Evolutionary conservation across 1,139 yeast species (phyloP).

Genomic region (Geotrichum fermentans): DNA sequence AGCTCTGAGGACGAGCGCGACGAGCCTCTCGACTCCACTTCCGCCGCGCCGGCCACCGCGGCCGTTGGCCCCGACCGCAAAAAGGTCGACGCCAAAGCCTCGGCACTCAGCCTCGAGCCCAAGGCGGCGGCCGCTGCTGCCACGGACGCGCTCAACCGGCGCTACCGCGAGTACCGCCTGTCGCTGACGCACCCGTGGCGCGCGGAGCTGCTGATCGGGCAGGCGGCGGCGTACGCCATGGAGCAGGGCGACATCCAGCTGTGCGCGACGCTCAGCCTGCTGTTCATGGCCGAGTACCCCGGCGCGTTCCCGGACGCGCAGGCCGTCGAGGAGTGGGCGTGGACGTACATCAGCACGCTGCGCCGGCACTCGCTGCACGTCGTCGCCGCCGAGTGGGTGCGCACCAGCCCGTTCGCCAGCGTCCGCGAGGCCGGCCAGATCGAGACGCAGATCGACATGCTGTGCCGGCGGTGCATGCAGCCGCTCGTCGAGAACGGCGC

Average conservation of each 20-base stretch:
- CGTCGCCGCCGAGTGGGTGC: conserved; percentile 54
- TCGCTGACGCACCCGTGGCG: conserved; percentile 47
- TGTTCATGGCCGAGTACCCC: conserved; percentile 49
- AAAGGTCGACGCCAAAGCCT: background rate
- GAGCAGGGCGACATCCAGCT: conserved; percentile 63
- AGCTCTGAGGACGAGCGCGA: background rate
- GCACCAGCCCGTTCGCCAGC: conserved; percentile 42
- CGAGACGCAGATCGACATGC: conserved; percentile 56
- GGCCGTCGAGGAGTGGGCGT: conserved; percentile 51
- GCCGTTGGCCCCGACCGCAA: background rate
- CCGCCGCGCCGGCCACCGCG: background rate
- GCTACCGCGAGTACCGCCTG: conserved; percentile 26
- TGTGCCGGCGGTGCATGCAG: conserved; percentile 64
- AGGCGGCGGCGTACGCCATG: conserved; percentile 53
- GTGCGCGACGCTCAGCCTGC: conserved; percentile 54
- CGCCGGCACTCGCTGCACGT: conserved; percentile 52
- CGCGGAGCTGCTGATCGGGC: conserved; percentile 42
- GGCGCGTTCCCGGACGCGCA: conserved; percentile 25
- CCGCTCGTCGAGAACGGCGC: conserved; percentile 61
- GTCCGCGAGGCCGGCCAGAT: conserved; percentile 48
- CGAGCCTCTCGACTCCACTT: background rate
- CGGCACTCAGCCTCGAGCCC: background rate
- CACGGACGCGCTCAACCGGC: background rate
- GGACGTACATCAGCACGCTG: conserved; percentile 54
- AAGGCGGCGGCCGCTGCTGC: background rate